Conservation (phyloP, 352 stramenopile species). For the Phytophthora europaea region DNA sequence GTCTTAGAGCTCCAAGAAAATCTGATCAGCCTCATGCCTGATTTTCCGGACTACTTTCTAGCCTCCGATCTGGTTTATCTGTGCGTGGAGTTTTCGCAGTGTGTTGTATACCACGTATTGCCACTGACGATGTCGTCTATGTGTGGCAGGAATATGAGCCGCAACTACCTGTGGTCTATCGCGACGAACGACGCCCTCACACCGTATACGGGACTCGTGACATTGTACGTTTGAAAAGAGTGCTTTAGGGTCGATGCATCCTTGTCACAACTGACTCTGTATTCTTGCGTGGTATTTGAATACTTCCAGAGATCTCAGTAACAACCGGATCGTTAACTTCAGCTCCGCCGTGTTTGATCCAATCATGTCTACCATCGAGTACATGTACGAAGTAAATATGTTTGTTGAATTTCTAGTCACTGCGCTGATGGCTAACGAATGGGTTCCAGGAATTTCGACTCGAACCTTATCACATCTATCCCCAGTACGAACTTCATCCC, state of each 20-base stretch:
- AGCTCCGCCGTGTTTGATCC: conserved; percentile 56
- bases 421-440: not conserved
- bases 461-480: conserved; percentile 69
- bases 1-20: conserved; percentile 64
- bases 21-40: conserved; percentile 62
- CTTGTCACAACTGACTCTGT: not conserved
- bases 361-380: conserved; percentile 55
- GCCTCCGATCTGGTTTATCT: conserved; percentile 51
- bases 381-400: conserved; percentile 50
- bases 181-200: conserved; percentile 58
- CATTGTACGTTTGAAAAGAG: conserved; percentile 48
- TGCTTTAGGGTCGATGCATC: not conserved
- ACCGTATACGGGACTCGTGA: conserved; percentile 51
- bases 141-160: conserved; percentile 62
- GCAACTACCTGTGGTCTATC: conserved; percentile 71
- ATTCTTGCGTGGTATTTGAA: not conserved
- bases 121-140: conserved; percentile 6
- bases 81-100: conserved; percentile 38
- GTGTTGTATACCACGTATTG: not conserved
- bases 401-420: not conserved
- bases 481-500: conserved; percentile 62
- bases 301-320: conserved; percentile 58
- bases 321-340: conserved; percentile 69
- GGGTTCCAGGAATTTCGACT: conserved; percentile 57
- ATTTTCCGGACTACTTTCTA: conserved; percentile 43